Base-by-base conservation (phyloP, 208 protist species). In the Leishmania aethiopica region DNA sequence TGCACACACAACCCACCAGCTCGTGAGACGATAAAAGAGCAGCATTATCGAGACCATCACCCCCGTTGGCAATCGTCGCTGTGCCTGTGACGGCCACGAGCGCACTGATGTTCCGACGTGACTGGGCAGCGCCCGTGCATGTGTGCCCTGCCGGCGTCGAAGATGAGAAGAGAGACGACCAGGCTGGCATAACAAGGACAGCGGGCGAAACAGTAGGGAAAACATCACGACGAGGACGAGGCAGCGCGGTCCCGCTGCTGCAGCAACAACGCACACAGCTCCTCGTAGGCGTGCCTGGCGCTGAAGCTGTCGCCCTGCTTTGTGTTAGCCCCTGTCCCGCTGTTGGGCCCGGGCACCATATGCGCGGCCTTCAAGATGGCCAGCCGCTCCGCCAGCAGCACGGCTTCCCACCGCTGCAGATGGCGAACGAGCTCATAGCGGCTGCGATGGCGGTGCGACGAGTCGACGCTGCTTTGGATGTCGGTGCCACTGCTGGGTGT, bases 381-480 rank as follows among this genome's bases (percentile, higher is more conserved):
- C 32, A 80, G 66, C 3, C 85, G 81, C 32, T 91, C 91, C 19
- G 53, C 45, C 49, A 86, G 69, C n/a, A 94, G 73, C 11, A 75
- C 77, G 0, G 42, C 67, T 55, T 89, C 89, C 91, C 91, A 94
- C 37, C 81, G 84, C 78, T 91, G 87, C 28, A 94, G 78, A 66
- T 92, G 87, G 13, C 87, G 85, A 49, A 94, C 82, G 13, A 94
- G 79, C 17, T 91, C 84, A 70, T 92, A 94, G 62, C 78, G 84
- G 53, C 83, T 88, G 83, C 84, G 84, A 60, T 87, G 82, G 59
- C 64, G 81, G 60, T 72, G 78, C 10, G 64, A 79, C 75, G 32
- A 28, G 32, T 72, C 75, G 59, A 32, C 32, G 35, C 59, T 51
- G 22, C 15, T 28, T 13, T 64, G 28, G 7, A 40, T 71, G 25